Percentiles rank a stretch among this genome's conserved stretches.
phyloP scores from a whole-genome alignment of 1,139 yeast species.

The Candida tetrigidarum region DNA sequence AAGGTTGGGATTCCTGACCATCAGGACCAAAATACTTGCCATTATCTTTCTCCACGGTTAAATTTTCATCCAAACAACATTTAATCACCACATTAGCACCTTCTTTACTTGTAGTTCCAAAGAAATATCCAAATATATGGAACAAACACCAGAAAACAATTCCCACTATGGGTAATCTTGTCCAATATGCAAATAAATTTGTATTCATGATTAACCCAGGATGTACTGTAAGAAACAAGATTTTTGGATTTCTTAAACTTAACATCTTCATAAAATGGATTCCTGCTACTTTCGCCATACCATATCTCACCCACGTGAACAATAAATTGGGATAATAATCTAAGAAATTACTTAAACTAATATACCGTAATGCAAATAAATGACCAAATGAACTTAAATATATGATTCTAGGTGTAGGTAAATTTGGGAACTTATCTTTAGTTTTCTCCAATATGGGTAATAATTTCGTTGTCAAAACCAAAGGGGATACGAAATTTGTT shows the following conservation, averaged over 20 bases:
- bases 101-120: constrained; percentile 74
- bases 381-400: constrained; percentile 77
- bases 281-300: constrained; percentile 78
- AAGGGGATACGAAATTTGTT: constrained; percentile 79
- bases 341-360: constrained; percentile 55
- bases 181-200: constrained; percentile 73
- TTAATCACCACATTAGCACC: constrained; percentile 71
- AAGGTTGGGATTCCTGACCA: constrained; percentile 59
- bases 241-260: constrained; percentile 66
- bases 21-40: constrained; percentile 71
- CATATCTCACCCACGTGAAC: constrained; percentile 82
- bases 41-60: constrained; percentile 57
- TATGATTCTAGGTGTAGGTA: constrained; percentile 57
- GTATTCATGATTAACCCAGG: constrained; percentile 90
- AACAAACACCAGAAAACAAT: constrained; percentile 70
- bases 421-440: constrained; percentile 25
- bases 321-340: constrained; percentile 64
- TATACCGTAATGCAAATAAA: constrained; percentile 53
- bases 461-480: constrained; percentile 65
- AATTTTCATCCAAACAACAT: constrained; percentile 61
- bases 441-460: constrained; percentile 56
- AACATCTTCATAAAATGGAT: constrained; percentile 74
- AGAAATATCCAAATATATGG: constrained; percentile 65
- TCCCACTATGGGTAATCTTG: constrained; percentile 77
- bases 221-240: constrained; percentile 70